Percentiles rank a stretch among this genome's conserved stretches.
Conservation (phyloP, 345 rosid species). For the Aethionema arabicum region DNA sequence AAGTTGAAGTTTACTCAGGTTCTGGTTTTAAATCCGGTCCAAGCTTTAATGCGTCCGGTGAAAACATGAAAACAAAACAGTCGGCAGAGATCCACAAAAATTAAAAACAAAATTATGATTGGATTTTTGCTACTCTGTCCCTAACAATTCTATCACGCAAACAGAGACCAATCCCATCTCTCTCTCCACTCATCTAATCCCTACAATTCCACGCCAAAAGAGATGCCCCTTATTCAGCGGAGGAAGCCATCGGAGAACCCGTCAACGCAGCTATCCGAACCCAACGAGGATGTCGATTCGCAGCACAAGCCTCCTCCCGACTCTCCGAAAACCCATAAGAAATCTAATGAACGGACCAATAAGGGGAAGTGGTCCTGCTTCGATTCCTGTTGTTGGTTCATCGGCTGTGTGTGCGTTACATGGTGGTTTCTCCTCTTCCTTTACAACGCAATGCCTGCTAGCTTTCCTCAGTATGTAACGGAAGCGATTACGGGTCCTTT, state of each 20-base stretch:
- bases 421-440: slow-evolving; percentile 91
- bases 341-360: slow-evolving; percentile 15
- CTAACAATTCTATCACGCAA: too few relatives aligned
- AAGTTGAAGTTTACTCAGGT: slow-evolving; percentile 4
- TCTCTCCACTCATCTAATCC: slow-evolving; percentile 32
- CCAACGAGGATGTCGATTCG: slow-evolving; percentile 19
- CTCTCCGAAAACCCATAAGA: slow-evolving; percentile 32
- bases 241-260: slow-evolving; percentile 27
- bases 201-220: neutral
- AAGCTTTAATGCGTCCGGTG: slow-evolving; percentile 7
- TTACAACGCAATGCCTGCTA: slow-evolving; percentile 87
- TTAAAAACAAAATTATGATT: neutral
- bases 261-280: too few relatives aligned
- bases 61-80: slow-evolving; percentile 2
- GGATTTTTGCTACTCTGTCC: neutral
- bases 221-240: slow-evolving; percentile 34
- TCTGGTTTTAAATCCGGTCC: slow-evolving; percentile 23
- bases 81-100: neutral
- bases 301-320: slow-evolving; percentile 24
- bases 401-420: slow-evolving; percentile 72
- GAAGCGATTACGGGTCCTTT: slow-evolving; percentile 93
- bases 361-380: slow-evolving; percentile 70
- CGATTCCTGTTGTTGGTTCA: slow-evolving; percentile 85
- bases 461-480: slow-evolving; percentile 78
- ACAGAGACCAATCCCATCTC: neutral